Evolutionary conservation across 2,329 filamentous ascomycete species (phyloP), one percentile per base, ranked within the genome.

Genomic region (Ciborinia camelliae): DNA sequence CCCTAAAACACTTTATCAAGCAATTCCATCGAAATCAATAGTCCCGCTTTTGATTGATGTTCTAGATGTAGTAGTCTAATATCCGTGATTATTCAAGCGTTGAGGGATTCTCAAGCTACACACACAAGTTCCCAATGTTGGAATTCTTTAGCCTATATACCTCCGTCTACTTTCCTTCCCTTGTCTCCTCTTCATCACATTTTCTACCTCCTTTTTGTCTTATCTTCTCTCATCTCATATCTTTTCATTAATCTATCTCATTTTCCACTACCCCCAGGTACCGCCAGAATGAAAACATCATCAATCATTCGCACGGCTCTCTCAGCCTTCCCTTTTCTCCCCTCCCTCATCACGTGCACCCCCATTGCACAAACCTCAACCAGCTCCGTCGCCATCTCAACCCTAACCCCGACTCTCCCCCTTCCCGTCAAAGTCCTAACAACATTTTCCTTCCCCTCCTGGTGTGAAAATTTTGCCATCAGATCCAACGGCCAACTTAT

Each of bases 401-500:
- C 8, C 2, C 7, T 10, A 30, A 26, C 18, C 23, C 35, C 57
- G 14, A 43, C 59, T 15, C 57, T 68, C 7, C 68, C 67, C 26
- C 50, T 68, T 5, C n/a, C 57, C 7, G 64, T 68, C 5, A 65
- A 53, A 26, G 37, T 62, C 26, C 23, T 68, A 28, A 61, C 63
- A 7, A 48, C 59, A 23, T 66, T 66, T 18, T 47, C 18, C 10
- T 62, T 64, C 39, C 60, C 67, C 43, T 67, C 54, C 18, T 69
- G 67, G 68, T 54, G 41, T 28, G 78, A 79, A 65, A 79, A 79
- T 61, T 69, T 79, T 30, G 75, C 73, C 10, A 64, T 76, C 3
- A 75, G 74, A 26, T 59, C 71, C n/a, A 77, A 77, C 53, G 76
- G 75, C 18, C 71, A 75, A 32, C 67, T 79, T n/a, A 72, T 79